phyloP scores from a whole-genome alignment of 2,329 filamentous ascomycete species.

The Orbilia javanica region DNA sequence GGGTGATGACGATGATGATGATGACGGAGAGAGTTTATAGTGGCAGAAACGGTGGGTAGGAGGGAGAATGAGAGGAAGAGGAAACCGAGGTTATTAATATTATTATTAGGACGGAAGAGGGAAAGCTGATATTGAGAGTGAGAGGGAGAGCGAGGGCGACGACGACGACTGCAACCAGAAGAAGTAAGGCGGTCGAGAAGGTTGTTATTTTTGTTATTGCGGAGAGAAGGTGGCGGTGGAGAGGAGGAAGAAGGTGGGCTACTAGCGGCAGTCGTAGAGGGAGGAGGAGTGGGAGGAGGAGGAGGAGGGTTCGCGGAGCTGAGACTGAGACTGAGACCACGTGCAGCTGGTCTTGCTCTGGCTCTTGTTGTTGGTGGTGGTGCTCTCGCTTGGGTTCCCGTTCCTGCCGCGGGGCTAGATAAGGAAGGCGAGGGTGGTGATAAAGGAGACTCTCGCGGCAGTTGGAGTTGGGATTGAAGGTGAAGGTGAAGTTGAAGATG shows the following conservation, averaged over 20 bases:
- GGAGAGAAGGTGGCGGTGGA: too few species aligned
- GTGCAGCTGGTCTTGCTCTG: too few species aligned
- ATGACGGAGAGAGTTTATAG: slow-evolving; percentile 15
- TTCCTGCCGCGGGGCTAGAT: not conserved
- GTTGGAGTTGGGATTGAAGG: too few species aligned
- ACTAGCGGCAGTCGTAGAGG: not conserved
- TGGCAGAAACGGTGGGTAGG: slow-evolving; percentile 15
- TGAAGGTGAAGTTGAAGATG: too few species aligned
- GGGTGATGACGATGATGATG: too few species aligned
- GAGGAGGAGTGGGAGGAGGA: too few species aligned
- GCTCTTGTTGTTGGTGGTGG: too few species aligned
- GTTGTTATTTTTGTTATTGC: too few species aligned
- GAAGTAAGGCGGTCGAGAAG: too few species aligned
- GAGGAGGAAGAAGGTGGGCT: not conserved
- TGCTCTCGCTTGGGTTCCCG: too few species aligned
- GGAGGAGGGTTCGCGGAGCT: not conserved
- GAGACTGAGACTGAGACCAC: too few species aligned
- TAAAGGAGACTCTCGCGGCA: too few species aligned
- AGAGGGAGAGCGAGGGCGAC: not conserved
- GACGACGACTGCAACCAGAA: not conserved
- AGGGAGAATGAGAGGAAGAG: slow-evolving; percentile 25
- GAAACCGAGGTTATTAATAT: slow-evolving; percentile 43
- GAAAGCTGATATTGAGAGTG: not conserved
- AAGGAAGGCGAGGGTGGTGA: not conserved
- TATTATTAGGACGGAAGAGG: not conserved